Evolutionary conservation across 768 basidiomycete species (phyloP).

Genomic region (Xerocomellus chrysenteron): DNA sequence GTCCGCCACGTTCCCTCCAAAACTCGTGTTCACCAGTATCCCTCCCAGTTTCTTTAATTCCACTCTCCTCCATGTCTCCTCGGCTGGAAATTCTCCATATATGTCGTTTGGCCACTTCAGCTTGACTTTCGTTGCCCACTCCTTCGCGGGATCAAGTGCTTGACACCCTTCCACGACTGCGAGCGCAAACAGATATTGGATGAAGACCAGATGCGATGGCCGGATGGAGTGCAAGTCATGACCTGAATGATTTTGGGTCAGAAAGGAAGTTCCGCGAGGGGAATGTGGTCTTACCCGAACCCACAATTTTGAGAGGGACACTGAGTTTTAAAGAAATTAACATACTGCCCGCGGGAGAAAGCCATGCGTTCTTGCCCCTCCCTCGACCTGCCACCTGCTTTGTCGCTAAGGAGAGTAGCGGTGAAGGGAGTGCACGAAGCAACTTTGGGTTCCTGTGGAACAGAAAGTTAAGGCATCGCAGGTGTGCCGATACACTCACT

Average conservation of each 20-base stretch:
- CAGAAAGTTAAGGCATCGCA: not conserved
- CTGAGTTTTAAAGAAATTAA: constrained; percentile 48
- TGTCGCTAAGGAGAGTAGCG: constrained; percentile 80
- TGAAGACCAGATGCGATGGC: constrained; percentile 73
- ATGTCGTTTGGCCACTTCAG: constrained; percentile 99
- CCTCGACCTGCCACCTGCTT: constrained; percentile 88
- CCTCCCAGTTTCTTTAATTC: constrained; percentile 84
- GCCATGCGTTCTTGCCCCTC: constrained; percentile 86
- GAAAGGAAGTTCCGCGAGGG: not conserved
- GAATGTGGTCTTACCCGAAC: constrained; percentile 5
- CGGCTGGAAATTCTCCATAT: constrained; percentile 62
- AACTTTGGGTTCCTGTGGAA: constrained; percentile 68
- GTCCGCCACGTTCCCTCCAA: constrained; percentile 67
- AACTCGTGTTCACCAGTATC: constrained; percentile 86
- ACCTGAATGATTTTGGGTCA: not conserved
- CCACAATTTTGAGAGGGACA: constrained; percentile 16
- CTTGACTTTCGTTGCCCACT: constrained; percentile 55
- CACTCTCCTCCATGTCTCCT: constrained; percentile 24
- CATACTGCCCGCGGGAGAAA: constrained; percentile 88
- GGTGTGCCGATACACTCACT: constrained; percentile 47
- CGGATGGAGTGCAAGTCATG: constrained; percentile 14
- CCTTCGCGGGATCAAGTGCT: constrained; percentile 44
- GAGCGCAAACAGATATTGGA: constrained; percentile 90
- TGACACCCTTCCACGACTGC: constrained; percentile 87
- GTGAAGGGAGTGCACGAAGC: constrained; percentile 66